Conservation (phyloP, 768 basidiomycete genomes). For the Boletus huronensis region DNA sequence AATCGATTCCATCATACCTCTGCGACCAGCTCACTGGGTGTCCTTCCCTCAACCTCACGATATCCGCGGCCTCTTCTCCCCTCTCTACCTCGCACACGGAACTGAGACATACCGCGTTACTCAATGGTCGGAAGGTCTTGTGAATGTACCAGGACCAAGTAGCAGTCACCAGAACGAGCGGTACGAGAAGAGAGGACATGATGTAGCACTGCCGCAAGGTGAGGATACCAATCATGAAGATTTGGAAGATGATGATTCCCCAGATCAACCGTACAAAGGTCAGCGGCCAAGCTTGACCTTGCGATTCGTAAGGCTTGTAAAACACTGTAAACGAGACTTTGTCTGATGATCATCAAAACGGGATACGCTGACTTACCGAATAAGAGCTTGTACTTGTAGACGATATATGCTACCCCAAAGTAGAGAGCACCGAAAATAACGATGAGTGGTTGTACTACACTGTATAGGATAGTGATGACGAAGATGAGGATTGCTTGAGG, state of each 20-base stretch:
- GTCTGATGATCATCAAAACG: neutral
- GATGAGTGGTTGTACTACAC: constrained; percentile 93
- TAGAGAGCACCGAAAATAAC: constrained; percentile 94
- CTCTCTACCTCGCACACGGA: constrained; percentile 86
- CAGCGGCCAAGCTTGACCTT: constrained; percentile 97
- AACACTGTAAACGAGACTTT: constrained; percentile 58
- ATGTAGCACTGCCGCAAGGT: constrained; percentile 57
- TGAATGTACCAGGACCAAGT: constrained; percentile 81
- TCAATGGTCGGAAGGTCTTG: constrained; percentile 64
- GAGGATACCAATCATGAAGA: constrained; percentile 98
- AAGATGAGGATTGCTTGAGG: constrained; percentile 96
- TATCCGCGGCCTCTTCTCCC: constrained; percentile 81
- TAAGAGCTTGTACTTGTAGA: constrained; percentile 96
- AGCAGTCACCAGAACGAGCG: constrained; percentile 71
- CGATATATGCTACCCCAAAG: constrained; percentile 93
- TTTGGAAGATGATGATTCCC: constrained; percentile 88
- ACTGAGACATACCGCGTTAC: constrained; percentile 80
- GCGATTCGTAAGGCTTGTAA: constrained; percentile 97
- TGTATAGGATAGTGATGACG: constrained; percentile 91
- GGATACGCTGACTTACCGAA: constrained; percentile 60
- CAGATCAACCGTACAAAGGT: constrained; percentile 90
- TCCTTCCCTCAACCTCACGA: constrained; percentile 68
- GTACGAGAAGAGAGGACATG: constrained; percentile 61
- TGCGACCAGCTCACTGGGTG: constrained; percentile 89
- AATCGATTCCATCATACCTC: constrained; percentile 45